These are phyloP conservation scores for Mariannaea sp. DNA, from an alignment of 2,329 filamentous ascomycete species.

Conservation along the genomic window DNA sequence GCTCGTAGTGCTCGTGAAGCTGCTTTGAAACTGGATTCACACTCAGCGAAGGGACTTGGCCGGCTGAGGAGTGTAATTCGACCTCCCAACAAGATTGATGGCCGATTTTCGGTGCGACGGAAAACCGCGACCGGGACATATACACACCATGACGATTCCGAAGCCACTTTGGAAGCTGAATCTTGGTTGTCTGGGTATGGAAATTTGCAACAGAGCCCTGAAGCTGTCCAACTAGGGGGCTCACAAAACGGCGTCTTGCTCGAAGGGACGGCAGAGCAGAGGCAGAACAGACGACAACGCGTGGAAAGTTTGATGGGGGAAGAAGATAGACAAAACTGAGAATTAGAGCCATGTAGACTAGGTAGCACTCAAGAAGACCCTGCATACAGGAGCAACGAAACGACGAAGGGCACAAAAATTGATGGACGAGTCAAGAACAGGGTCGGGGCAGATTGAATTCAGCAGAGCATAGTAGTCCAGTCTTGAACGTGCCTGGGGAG, in stretches of 20 bases:
- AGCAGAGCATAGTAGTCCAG: no score
- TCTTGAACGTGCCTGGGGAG: no score
- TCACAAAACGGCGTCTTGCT: constrained; percentile 72
- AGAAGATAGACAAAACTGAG: constrained; percentile 76
- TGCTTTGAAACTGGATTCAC: constrained; percentile 38
- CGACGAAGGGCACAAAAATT: neutral
- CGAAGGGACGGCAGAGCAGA: constrained; percentile 59
- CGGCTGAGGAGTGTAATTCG: constrained; percentile 64
- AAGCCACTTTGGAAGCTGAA: constrained; percentile 36
- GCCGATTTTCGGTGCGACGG: constrained; percentile 76
- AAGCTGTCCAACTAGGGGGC: constrained; percentile 44
- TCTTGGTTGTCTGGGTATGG: constrained; percentile 7
- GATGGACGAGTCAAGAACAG: no score
- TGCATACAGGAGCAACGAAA: no score
- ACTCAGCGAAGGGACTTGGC: constrained; percentile 44
- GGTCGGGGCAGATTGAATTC: no score
- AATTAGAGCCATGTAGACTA: constrained; percentile 37
- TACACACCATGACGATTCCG: constrained; percentile 67
- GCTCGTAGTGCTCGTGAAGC: constrained; percentile 56
- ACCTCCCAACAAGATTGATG: constrained; percentile 76
- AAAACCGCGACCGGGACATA: constrained; percentile 72
- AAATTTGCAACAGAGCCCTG: neutral
- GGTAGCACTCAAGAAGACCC: no score
- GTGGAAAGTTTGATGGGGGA: constrained; percentile 79
- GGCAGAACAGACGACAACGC: constrained; percentile 67